These are phyloP conservation scores for Chloropicon primus DNA, from an alignment of 139 green algal species.

Conservation along the genomic window DNA sequence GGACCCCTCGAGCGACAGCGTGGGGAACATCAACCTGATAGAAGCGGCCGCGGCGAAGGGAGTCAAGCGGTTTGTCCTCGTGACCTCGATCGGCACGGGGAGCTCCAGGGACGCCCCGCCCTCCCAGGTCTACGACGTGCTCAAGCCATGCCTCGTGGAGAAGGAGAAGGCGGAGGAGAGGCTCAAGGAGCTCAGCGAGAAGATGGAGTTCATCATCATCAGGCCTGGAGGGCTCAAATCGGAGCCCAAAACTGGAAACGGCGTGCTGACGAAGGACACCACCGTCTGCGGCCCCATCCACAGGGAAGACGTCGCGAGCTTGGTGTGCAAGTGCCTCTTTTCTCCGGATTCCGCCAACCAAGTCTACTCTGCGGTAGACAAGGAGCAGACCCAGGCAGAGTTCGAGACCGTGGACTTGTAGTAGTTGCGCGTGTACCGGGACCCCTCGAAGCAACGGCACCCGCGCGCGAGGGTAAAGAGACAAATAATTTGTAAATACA, in stretches of 20 bases:
- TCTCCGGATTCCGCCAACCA: background rate
- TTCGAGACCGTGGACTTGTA: background rate
- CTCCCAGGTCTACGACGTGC: constrained; percentile 67
- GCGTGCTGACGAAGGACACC: constrained; percentile 71
- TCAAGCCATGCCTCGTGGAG: constrained; percentile 83
- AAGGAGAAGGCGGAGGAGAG: constrained; percentile 91
- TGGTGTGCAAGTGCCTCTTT: background rate
- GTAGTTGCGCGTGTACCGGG: background rate
- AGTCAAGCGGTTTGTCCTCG: constrained; percentile 91
- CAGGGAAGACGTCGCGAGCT: constrained; percentile 67
- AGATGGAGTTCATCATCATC: constrained; percentile 81
- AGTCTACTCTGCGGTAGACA: background rate
- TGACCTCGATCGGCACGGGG: constrained; percentile 85
- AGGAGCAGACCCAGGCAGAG: background rate
- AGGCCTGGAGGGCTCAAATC: constrained; percentile 81
- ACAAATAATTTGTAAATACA: too few species aligned
- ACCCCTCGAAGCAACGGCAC: too few species aligned
- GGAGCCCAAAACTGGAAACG: constrained; percentile 59
- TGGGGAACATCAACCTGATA: constrained; percentile 97
- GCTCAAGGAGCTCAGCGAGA: constrained; percentile 44
- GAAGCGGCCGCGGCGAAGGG: constrained; percentile 68
- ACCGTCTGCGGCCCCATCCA: constrained; percentile 68
- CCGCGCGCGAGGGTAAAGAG: too few species aligned
- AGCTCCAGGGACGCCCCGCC: constrained; percentile 57
- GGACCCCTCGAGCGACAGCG: constrained; percentile 54